Percentiles rank a stretch among this genome's conserved stretches.
phyloP scores from a whole-genome alignment of 352 stramenopile genomes.

The Globisporangium okanoganense region DNA sequence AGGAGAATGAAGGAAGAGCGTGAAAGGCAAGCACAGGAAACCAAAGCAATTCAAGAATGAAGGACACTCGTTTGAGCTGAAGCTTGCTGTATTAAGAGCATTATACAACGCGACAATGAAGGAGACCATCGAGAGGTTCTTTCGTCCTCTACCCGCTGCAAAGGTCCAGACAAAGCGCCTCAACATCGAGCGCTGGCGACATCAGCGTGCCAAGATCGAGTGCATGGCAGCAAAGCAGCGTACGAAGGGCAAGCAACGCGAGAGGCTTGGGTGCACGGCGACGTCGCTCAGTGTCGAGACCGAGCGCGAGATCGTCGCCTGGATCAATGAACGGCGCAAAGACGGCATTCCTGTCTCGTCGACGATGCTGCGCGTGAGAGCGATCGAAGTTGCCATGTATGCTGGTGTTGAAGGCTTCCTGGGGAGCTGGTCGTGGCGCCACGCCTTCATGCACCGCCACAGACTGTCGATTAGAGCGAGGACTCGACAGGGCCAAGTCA shows the following conservation, averaged over 20 bases:
- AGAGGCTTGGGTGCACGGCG: not conserved
- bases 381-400: not conserved
- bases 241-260: not conserved
- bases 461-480: not conserved
- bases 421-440: not conserved
- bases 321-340: not conserved
- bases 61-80: constrained; percentile 2
- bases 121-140: not conserved
- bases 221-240: not conserved
- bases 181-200: not conserved
- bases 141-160: not conserved
- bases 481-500: not conserved
- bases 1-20: not conserved
- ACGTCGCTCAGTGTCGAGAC: not conserved
- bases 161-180: not conserved
- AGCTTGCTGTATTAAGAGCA: not conserved
- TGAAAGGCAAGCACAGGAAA: constrained; percentile 2
- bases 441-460: constrained; percentile 1
- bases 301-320: not conserved
- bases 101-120: not conserved
- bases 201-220: constrained; percentile 1
- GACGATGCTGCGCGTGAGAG: constrained; percentile 1
- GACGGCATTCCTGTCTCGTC: not conserved
- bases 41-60: constrained; percentile 4
- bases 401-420: not conserved